These are phyloP conservation scores for Cystobasidium tubakii DNA, from an alignment of 768 basidiomycete genomes.

Conservation along the genomic window DNA sequence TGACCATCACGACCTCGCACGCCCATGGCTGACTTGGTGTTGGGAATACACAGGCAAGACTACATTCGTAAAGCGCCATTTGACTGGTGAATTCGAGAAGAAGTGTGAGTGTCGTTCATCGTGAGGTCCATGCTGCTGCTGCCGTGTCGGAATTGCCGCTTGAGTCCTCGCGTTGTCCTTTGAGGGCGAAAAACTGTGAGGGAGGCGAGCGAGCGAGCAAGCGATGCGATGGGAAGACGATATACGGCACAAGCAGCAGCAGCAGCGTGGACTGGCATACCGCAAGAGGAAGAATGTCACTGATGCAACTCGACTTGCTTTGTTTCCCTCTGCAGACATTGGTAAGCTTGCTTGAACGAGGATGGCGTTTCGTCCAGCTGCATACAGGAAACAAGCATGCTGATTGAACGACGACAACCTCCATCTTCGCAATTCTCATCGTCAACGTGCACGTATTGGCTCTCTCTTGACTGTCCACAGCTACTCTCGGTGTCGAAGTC, in stretches of 20 bases:
- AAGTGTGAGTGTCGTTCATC: conserved; percentile 79
- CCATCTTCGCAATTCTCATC: too few species aligned
- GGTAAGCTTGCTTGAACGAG: conserved; percentile 8
- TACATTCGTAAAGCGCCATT: conserved; percentile 64
- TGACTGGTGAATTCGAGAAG: conserved; percentile 99
- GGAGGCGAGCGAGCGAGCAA: not conserved
- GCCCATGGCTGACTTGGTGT: not conserved
- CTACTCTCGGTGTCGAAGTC: conserved; percentile 98
- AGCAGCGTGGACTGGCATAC: too few species aligned
- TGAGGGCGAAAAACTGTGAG: not conserved
- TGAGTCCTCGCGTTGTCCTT: not conserved
- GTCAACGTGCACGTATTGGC: too few species aligned
- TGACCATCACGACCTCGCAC: not conserved
- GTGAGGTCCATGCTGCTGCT: not conserved
- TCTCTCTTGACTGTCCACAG: conserved; percentile 53
- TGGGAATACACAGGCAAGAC: conserved; percentile 25
- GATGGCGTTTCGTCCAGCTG: too few species aligned
- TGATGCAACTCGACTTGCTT: not conserved
- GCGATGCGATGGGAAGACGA: not conserved
- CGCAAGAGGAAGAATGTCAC: too few species aligned
- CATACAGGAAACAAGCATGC: not conserved
- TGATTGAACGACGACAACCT: not conserved
- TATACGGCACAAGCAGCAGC: not conserved
- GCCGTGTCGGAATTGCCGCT: not conserved
- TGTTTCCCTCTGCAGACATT: conserved; percentile 13